phyloP scores from a whole-genome alignment of 2,329 filamentous ascomycete species.

The Leptosphaerulina australis region DNA sequence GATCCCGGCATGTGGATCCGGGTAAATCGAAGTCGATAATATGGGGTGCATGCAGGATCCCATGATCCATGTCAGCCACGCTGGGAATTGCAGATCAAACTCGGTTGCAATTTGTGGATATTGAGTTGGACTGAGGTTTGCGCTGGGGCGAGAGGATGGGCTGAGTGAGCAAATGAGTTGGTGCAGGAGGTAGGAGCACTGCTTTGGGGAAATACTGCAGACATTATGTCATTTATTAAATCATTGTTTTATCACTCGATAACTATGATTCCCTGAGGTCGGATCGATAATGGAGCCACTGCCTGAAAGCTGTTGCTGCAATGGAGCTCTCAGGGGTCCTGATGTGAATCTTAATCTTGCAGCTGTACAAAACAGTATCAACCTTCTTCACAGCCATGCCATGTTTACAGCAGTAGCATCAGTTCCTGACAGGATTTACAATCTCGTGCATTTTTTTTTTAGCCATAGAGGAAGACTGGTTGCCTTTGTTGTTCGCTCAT shows the following conservation, averaged over 20 bases:
- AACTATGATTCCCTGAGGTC: no score
- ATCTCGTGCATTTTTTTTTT: no score
- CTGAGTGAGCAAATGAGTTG: not conserved
- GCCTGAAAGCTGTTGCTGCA: not conserved
- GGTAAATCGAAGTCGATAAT: slow-evolving; percentile 15
- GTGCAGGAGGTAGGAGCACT: not conserved
- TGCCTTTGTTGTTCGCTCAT: not conserved
- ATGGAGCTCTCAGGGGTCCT: not conserved
- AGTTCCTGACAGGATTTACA: no score
- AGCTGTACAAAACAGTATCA: not conserved
- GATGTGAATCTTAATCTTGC: not conserved
- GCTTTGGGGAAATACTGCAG: not conserved
- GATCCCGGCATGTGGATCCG: slow-evolving; percentile 9
- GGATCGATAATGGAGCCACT: no score
- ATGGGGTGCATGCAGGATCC: slow-evolving; percentile 14
- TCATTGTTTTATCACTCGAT: no score
- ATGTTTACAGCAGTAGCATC: not conserved
- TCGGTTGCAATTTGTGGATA: slow-evolving; percentile 10
- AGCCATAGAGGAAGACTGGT: no score
- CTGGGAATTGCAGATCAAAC: slow-evolving; percentile 7
- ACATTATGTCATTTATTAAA: no score
- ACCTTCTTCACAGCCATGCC: not conserved
- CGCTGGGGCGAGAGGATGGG: slow-evolving; percentile 7
- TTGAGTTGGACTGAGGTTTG: slow-evolving; percentile 13
- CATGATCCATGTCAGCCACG: not conserved